phyloP scores from a whole-genome alignment of 495 filamentous ascomycete species.

The Penicillium ochrochloron region DNA sequence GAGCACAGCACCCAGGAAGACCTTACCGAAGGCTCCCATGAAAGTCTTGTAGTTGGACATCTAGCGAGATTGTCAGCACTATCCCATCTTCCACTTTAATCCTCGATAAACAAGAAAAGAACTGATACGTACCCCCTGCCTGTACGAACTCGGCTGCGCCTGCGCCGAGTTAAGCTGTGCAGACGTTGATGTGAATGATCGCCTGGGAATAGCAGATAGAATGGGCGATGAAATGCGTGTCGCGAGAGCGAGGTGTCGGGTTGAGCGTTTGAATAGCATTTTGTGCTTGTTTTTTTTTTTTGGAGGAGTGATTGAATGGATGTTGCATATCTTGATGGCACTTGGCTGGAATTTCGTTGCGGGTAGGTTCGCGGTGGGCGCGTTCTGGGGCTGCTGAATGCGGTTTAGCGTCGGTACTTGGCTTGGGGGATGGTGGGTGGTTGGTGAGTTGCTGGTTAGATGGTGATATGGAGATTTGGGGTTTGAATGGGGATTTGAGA shows the following conservation, averaged over 20 bases:
- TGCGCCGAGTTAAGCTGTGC: slow-evolving; percentile 20
- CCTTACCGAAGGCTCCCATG: slow-evolving; percentile 78
- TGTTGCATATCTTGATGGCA: slow-evolving; percentile 7
- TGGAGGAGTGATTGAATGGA: neutral
- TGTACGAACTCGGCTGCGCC: slow-evolving; percentile 30
- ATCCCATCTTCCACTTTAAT: too few relatives aligned
- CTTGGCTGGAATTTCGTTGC: slow-evolving; percentile 10
- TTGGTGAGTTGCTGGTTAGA: neutral
- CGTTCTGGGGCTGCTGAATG: slow-evolving; percentile 20
- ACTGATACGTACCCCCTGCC: slow-evolving; percentile 30
- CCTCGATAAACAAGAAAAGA: too few relatives aligned
- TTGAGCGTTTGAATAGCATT: slow-evolving; percentile 25
- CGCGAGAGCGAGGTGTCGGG: slow-evolving; percentile 9
- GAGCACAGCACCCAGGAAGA: slow-evolving; percentile 82
- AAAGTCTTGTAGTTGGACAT: slow-evolving; percentile 79
- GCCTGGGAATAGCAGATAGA: slow-evolving; percentile 7
- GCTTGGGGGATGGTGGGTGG: slow-evolving; percentile 11
- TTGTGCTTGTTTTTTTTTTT: slow-evolving; percentile 6
- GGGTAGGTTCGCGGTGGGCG: slow-evolving; percentile 5
- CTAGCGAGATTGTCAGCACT: slow-evolving; percentile 46
- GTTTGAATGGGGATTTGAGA: neutral
- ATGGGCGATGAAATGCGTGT: neutral
- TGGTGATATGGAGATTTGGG: neutral
- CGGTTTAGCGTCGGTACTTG: slow-evolving; percentile 22
- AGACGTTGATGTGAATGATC: slow-evolving; percentile 26